These are phyloP conservation scores for Pythium rhizo-oryzae DNA, from an alignment of 352 stramenopile genomes.

Conservation along the genomic window DNA sequence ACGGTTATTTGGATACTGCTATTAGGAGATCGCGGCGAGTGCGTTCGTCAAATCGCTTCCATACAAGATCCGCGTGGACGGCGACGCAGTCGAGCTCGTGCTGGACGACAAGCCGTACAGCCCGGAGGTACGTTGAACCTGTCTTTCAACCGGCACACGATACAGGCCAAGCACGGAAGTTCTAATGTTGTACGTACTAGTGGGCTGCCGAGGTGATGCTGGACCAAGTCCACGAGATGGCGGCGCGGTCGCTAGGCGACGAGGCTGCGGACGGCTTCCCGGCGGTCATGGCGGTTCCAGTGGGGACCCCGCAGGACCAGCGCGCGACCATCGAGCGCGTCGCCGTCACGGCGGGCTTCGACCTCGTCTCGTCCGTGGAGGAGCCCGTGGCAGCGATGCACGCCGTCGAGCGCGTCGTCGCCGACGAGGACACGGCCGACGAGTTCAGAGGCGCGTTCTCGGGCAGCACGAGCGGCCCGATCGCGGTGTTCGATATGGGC, in stretches of 20 bases:
- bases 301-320: constrained; percentile 37
- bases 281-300: constrained; percentile 52
- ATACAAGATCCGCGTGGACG: constrained; percentile 36
- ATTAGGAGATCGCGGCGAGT: constrained; percentile 29
- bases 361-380: constrained; percentile 56
- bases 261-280: constrained; percentile 47
- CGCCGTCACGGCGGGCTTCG: constrained; percentile 54
- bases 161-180: too few relatives aligned
- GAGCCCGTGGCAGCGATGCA: constrained; percentile 70
- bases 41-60: constrained; percentile 44
- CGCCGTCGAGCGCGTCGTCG: constrained; percentile 43
- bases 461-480: constrained; percentile 24
- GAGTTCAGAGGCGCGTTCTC: constrained; percentile 24
- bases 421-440: constrained; percentile 33
- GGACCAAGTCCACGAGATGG: constrained; percentile 51
- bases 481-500: constrained; percentile 77
- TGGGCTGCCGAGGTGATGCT: constrained; percentile 66
- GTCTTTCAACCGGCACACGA: too few relatives aligned
- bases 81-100: constrained; percentile 36
- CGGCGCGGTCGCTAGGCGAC: constrained; percentile 46
- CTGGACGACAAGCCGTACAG: constrained; percentile 64
- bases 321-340: constrained; percentile 48
- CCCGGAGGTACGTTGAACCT: constrained; percentile 39
- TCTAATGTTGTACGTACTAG: too few relatives aligned
- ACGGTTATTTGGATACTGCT: not conserved